phyloP scores from a whole-genome alignment of 179 eudicot genomes.

The Amaranthus tricolor region DNA sequence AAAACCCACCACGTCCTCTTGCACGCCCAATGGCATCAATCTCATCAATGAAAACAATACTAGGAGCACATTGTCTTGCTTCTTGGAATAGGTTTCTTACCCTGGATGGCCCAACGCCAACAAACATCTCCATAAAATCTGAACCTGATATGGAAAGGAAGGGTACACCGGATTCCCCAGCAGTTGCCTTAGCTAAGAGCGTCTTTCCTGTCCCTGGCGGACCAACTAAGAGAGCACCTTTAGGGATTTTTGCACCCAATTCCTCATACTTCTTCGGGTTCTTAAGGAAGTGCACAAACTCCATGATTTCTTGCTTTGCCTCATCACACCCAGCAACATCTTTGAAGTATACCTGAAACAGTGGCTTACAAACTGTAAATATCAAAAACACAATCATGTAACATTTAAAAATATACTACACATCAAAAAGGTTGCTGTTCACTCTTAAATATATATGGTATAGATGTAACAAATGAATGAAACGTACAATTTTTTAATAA shows the following conservation, averaged over 20 bases:
- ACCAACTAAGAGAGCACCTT: conserved; percentile 78
- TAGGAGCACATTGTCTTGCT: conserved; percentile 80
- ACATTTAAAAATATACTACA: no score
- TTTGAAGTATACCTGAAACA: conserved; percentile 49
- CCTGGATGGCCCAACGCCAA: conserved; percentile 87
- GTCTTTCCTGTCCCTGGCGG: conserved; percentile 94
- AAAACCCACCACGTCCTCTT: conserved; percentile 75
- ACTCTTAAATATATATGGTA: neutral
- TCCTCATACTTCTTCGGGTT: conserved; percentile 69
- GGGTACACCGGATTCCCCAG: conserved; percentile 88
- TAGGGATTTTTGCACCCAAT: conserved; percentile 72
- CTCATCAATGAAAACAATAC: conserved; percentile 82
- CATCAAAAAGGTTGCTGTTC: neutral
- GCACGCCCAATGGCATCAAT: conserved; percentile 87
- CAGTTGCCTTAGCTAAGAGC: conserved; percentile 80
- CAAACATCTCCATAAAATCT: conserved; percentile 89
- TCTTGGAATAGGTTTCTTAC: conserved; percentile 76
- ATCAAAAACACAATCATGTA: neutral
- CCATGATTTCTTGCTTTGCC: conserved; percentile 73
- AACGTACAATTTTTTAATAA: neutral
- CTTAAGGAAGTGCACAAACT: conserved; percentile 75
- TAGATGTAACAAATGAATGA: neutral
- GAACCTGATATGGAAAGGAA: conserved; percentile 74
- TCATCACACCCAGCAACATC: conserved; percentile 77
- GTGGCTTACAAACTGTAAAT: conserved; percentile 2